These are phyloP conservation scores for Hebeloma cylindrosporum DNA, from an alignment of 768 basidiomycete genomes.

Conservation along the genomic window DNA sequence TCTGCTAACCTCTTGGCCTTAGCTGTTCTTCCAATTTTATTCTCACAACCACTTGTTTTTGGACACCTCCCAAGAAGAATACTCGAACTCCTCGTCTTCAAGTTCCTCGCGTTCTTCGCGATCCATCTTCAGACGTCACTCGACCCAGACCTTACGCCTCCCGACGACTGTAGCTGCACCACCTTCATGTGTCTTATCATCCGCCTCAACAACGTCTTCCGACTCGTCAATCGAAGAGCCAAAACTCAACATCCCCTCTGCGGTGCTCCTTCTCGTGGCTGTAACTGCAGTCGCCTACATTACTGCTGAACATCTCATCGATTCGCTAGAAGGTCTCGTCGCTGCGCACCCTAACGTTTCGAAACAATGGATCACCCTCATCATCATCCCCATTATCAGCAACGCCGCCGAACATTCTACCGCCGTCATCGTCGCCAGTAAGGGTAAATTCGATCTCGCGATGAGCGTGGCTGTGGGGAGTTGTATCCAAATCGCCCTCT, in stretches of 20 bases:
- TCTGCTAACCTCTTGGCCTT: slow-evolving; percentile 13
- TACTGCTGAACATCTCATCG: slow-evolving; percentile 42
- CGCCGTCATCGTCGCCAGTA: slow-evolving; percentile 41
- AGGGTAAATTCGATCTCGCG: slow-evolving; percentile 43
- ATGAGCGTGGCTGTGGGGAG: slow-evolving; percentile 45
- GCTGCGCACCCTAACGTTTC: slow-evolving; percentile 37
- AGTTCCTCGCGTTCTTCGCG: slow-evolving; percentile 14
- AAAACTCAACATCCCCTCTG: slow-evolving; percentile 36
- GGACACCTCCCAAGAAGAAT: slow-evolving; percentile 33
- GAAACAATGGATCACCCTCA: slow-evolving; percentile 46
- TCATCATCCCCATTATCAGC: slow-evolving; percentile 43
- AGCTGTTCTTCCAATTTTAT: slow-evolving; percentile 56
- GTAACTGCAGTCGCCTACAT: slow-evolving; percentile 41
- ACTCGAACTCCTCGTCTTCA: slow-evolving; percentile 17
- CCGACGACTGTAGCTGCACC: slow-evolving; percentile 14
- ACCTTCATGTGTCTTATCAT: slow-evolving; percentile 17
- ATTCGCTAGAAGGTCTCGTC: slow-evolving; percentile 40
- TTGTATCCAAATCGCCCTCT: slow-evolving; percentile 43
- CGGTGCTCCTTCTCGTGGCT: slow-evolving; percentile 31
- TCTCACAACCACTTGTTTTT: slow-evolving; percentile 48
- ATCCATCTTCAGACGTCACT: slow-evolving; percentile 12
- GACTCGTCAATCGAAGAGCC: slow-evolving; percentile 29
- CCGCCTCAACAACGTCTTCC: slow-evolving; percentile 11
- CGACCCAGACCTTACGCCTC: slow-evolving; percentile 26
- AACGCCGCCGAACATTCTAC: slow-evolving; percentile 45